Conservation (phyloP, 495 filamentous ascomycete genomes). For the Astrothelium macrocarpum region DNA sequence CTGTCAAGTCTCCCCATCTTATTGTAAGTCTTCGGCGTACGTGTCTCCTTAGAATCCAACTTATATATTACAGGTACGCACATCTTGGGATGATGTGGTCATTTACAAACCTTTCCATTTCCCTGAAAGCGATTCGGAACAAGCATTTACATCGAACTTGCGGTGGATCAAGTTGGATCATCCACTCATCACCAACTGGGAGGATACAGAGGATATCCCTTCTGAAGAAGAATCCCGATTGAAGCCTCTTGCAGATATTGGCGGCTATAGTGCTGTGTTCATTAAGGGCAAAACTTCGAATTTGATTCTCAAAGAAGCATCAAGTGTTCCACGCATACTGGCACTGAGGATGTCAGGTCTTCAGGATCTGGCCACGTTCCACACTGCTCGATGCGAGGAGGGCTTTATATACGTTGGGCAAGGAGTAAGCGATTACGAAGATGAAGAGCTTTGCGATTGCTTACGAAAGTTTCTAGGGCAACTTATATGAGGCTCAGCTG, state of each 20-base stretch:
- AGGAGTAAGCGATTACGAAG: slow-evolving; percentile 34
- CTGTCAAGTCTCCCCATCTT: slow-evolving; percentile 61
- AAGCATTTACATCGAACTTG: slow-evolving; percentile 34
- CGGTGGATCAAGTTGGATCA: slow-evolving; percentile 70
- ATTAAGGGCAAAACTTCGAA: slow-evolving; percentile 65
- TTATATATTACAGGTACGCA: slow-evolving; percentile 50
- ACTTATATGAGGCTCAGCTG: slow-evolving; percentile 58
- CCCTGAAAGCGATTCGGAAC: slow-evolving; percentile 29
- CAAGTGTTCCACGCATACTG: slow-evolving; percentile 64
- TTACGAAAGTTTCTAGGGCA: slow-evolving; percentile 38
- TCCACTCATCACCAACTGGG: slow-evolving; percentile 45
- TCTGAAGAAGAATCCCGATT: not conserved
- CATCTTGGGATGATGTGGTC: slow-evolving; percentile 68
- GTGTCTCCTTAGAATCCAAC: not conserved
- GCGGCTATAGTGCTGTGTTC: slow-evolving; percentile 69
- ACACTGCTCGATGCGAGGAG: slow-evolving; percentile 60
- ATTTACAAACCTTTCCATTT: slow-evolving; percentile 71
- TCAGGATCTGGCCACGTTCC: slow-evolving; percentile 58
- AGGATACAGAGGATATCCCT: slow-evolving; percentile 18
- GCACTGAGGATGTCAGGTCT: slow-evolving; percentile 54
- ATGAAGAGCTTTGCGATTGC: too few relatives aligned
- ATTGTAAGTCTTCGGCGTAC: slow-evolving; percentile 46
- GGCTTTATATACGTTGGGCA: slow-evolving; percentile 75
- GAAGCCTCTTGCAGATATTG: slow-evolving; percentile 53
- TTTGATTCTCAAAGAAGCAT: slow-evolving; percentile 70